Evolutionary conservation across 352 stramenopile species (phyloP).

Genomic region (Pythium phragmitis): DNA sequence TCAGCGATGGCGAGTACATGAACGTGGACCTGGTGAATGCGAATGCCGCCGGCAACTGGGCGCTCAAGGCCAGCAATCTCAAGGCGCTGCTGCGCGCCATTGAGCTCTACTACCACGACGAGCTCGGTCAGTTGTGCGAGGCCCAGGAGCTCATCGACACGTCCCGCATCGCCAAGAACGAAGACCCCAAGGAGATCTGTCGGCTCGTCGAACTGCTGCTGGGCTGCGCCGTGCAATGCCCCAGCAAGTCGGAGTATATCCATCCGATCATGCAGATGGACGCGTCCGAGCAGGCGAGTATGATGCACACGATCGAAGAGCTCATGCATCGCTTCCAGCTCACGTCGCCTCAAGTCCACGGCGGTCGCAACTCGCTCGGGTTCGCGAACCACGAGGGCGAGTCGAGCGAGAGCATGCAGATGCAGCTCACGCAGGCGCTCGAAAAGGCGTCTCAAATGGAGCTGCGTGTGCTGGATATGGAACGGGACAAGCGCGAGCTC

Average conservation of each 20-base stretch:
- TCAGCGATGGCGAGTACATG: conserved; percentile 75
- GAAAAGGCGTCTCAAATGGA: conserved; percentile 71
- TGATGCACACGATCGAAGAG: conserved; percentile 86
- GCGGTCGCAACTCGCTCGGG: conserved; percentile 44
- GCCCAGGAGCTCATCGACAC: conserved; percentile 69
- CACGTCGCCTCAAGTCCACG: conserved; percentile 38
- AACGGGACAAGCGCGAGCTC: conserved; percentile 73
- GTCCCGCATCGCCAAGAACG: conserved; percentile 67
- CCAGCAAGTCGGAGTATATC: conserved; percentile 81
- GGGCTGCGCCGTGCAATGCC: conserved; percentile 77
- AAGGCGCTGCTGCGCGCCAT: conserved; percentile 74
- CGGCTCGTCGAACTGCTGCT: conserved; percentile 76
- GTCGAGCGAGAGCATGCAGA: conserved; percentile 44
- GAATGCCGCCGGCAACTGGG: conserved; percentile 62
- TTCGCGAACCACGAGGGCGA: conserved; percentile 48
- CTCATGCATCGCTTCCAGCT: conserved; percentile 80
- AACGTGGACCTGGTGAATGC: conserved; percentile 76
- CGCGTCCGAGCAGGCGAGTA: conserved; percentile 67
- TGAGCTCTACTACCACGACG: conserved; percentile 81
- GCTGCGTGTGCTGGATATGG: conserved; percentile 72
- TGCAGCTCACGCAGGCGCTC: conserved; percentile 61
- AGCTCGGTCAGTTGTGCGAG: conserved; percentile 72
- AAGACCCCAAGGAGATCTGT: conserved; percentile 60
- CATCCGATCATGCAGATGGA: conserved; percentile 85
- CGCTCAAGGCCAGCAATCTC: conserved; percentile 77